phyloP scores from a whole-genome alignment of 2,329 filamentous ascomycete genomes.

The Ophiocordyceps australis region DNA sequence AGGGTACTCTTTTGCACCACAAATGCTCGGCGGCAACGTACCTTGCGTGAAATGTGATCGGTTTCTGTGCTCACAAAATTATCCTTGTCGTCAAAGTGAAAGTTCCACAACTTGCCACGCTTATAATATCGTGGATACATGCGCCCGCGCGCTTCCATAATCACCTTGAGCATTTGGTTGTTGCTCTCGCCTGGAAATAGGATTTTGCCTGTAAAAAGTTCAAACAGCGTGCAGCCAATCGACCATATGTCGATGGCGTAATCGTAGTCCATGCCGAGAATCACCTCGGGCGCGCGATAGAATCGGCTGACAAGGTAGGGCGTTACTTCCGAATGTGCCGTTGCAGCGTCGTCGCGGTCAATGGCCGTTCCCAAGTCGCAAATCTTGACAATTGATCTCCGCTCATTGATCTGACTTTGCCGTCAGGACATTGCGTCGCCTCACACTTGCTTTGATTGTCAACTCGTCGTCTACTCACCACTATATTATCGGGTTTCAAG shows the following conservation, averaged over 20 bases:
- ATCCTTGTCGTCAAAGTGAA: constrained; percentile 71
- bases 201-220: constrained; percentile 94
- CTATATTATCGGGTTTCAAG: constrained; percentile 92
- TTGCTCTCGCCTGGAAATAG: constrained; percentile 90
- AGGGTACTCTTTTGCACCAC: neutral
- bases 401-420: constrained; percentile 68
- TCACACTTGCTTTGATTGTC: too few relatives aligned
- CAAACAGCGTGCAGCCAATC: constrained; percentile 90
- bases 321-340: constrained; percentile 65
- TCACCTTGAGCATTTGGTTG: constrained; percentile 93
- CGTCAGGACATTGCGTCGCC: too few relatives aligned
- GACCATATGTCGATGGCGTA: constrained; percentile 96
- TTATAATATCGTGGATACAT: constrained; percentile 80
- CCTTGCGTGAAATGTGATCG: constrained; percentile 75
- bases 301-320: constrained; percentile 94
- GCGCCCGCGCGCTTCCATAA: constrained; percentile 91
- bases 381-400: constrained; percentile 72
- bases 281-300: constrained; percentile 92
- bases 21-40: constrained; percentile 16
- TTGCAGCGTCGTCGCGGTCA: constrained; percentile 59
- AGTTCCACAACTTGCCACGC: constrained; percentile 54
- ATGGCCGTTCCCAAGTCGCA: constrained; percentile 96
- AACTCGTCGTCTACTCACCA: constrained; percentile 36
- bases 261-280: constrained; percentile 90
- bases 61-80: constrained; percentile 75